Evolutionary conservation across 2,329 filamentous ascomycete species (phyloP).

Genomic region (Paraconiothyrium sp.): DNA sequence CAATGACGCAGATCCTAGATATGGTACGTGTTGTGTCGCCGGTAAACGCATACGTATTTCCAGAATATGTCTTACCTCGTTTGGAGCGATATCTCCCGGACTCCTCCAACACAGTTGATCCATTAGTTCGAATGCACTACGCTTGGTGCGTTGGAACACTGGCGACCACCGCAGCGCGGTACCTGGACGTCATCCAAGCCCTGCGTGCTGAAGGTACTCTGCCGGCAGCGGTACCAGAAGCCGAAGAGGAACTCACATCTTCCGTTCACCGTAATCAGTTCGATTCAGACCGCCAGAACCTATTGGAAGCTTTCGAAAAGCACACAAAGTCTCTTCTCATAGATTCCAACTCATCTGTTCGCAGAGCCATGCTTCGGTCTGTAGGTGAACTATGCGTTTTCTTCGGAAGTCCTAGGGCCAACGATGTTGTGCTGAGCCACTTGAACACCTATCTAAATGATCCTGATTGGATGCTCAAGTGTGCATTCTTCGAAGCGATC

Average conservation of each 20-base stretch:
- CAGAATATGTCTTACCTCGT: slow-evolving; percentile 70
- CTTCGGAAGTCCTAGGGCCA: slow-evolving; percentile 89
- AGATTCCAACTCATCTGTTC: slow-evolving; percentile 84
- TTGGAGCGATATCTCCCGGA: slow-evolving; percentile 66
- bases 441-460: slow-evolving; percentile 98
- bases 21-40: slow-evolving; percentile 88
- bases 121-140: slow-evolving; percentile 87
- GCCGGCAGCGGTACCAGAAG: slow-evolving; percentile 78
- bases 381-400: slow-evolving; percentile 94
- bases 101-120: slow-evolving; percentile 58
- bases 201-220: slow-evolving; percentile 84
- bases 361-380: slow-evolving; percentile 88
- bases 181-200: slow-evolving; percentile 90
- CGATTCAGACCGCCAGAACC: slow-evolving; percentile 83
- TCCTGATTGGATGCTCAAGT: slow-evolving; percentile 94
- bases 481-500: slow-evolving; percentile 94
- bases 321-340: slow-evolving; percentile 92
- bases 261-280: slow-evolving; percentile 82
- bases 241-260: slow-evolving; percentile 77
- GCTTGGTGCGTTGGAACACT: slow-evolving; percentile 91
- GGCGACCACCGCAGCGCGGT: slow-evolving; percentile 83
- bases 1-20: slow-evolving; percentile 83
- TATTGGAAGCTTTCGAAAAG: slow-evolving; percentile 83
- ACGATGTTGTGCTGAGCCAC: slow-evolving; percentile 95
- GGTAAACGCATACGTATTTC: slow-evolving; percentile 73